Percentiles rank a stretch among this genome's conserved stretches.
These are phyloP conservation scores for Torulaspora gathmanii DNA, from an alignment of 805 yeast species.

Conservation along the genomic window DNA sequence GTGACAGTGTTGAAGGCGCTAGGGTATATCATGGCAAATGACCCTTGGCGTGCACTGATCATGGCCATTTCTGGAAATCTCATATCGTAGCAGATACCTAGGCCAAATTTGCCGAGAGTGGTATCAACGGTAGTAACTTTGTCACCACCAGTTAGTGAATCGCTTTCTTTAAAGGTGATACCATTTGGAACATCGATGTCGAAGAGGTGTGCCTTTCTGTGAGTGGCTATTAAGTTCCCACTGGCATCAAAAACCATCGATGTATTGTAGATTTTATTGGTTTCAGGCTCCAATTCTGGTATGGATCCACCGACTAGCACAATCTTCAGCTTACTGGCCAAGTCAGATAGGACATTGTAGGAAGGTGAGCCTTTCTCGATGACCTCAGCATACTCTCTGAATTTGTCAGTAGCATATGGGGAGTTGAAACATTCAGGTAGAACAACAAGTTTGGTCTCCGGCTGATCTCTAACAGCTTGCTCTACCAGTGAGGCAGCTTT, in stretches of 20 bases:
- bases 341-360: conserved; percentile 52
- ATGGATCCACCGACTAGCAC: conserved; percentile 86
- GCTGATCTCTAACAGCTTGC: conserved; percentile 54
- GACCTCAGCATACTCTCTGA: conserved; percentile 81
- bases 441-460: conserved; percentile 69
- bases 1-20: conserved; percentile 83
- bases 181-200: conserved; percentile 91
- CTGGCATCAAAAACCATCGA: conserved; percentile 63
- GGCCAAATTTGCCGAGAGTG: conserved; percentile 52
- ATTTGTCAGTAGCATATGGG: conserved; percentile 84
- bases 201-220: conserved; percentile 85
- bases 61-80: conserved; percentile 76
- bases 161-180: conserved; percentile 80
- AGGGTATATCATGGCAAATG: conserved; percentile 76
- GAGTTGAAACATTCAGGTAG: conserved; percentile 96
- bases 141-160: conserved; percentile 69
- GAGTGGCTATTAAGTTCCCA: conserved; percentile 81
- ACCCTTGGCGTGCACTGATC: conserved; percentile 59
- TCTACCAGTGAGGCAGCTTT: conserved; percentile 61
- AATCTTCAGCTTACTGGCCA: conserved; percentile 63
- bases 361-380: conserved; percentile 65
- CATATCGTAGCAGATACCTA: conserved; percentile 81
- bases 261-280: conserved; percentile 62
- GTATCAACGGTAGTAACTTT: conserved; percentile 61
- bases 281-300: conserved; percentile 66